A percentile compares a stretch with the other conserved stretches of the same genome.
phyloP scores from a whole-genome alignment of 2,329 filamentous ascomycete genomes.

The Epichloe coenophiala region DNA sequence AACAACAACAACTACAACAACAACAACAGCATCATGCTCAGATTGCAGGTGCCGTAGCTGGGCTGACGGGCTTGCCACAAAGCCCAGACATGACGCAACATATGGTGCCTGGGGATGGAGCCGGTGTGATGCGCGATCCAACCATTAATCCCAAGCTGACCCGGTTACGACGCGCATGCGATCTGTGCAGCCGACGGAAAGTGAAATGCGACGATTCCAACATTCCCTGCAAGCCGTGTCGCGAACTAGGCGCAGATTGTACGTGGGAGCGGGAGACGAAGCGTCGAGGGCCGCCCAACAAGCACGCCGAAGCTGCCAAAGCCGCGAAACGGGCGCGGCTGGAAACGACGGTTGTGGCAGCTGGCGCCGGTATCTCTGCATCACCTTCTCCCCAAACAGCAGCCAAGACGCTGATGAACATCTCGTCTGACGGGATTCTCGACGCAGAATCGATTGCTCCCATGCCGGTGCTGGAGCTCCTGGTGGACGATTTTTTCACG shows the following conservation, averaged over 20 bases:
- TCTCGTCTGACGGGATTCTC: constrained; percentile 26
- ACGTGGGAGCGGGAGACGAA: constrained; percentile 45
- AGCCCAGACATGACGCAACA: constrained; percentile 3
- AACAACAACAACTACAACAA: constrained; percentile 5
- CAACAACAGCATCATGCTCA: constrained; percentile 4
- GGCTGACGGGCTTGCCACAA: background rate
- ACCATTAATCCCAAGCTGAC: constrained; percentile 37
- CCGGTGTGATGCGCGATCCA: constrained; percentile 22
- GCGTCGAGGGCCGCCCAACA: constrained; percentile 44
- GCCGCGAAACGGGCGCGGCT: constrained; percentile 34
- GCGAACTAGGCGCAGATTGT: constrained; percentile 43
- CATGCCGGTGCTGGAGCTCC: constrained; percentile 49
- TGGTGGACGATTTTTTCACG: constrained; percentile 73
- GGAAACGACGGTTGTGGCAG: constrained; percentile 14
- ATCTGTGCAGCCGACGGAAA: constrained; percentile 49
- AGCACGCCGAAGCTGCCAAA: constrained; percentile 42
- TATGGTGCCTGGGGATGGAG: constrained; percentile 4
- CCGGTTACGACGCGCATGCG: constrained; percentile 43
- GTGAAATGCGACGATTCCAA: constrained; percentile 46
- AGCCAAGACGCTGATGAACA: constrained; percentile 35
- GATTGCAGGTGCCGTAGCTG: background rate
- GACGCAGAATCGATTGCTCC: constrained; percentile 60
- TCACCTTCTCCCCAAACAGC: constrained; percentile 32
- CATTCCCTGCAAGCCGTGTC: constrained; percentile 43
- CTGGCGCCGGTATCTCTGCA: constrained; percentile 7